Evolutionary conservation across 306 rosid genomes (phyloP).

Genomic region (Hylodesmum podocarpum): DNA sequence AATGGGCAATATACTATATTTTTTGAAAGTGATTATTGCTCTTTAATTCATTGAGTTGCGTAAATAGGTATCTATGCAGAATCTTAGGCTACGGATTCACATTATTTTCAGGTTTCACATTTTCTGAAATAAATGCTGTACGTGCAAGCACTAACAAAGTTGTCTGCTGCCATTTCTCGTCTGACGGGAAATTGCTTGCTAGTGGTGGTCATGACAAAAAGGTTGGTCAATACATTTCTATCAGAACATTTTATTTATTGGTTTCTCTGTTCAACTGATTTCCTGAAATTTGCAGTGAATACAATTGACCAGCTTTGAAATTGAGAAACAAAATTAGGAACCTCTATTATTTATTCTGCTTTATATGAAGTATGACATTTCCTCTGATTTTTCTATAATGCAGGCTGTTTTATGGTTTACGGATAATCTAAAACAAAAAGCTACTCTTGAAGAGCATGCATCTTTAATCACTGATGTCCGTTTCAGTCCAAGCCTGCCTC

Average conservation of each 20-base stretch:
- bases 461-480: constrained; percentile 90
- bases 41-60: not conserved
- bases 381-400: constrained; percentile 21
- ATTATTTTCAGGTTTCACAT: constrained; percentile 71
- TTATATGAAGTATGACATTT: constrained; percentile 20
- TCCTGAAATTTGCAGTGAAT: constrained; percentile 10
- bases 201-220: constrained; percentile 99
- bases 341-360: constrained; percentile 1
- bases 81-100: constrained; percentile 32
- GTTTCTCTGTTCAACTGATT: constrained; percentile 12
- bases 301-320: not conserved
- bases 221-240: constrained; percentile 42
- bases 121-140: constrained; percentile 60
- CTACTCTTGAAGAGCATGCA: constrained; percentile 79
- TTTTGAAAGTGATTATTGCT: not conserved
- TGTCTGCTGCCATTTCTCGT: constrained; percentile 83
- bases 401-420: constrained; percentile 96
- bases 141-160: constrained; percentile 84
- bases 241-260: not conserved
- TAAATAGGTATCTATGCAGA: not conserved
- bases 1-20: not conserved
- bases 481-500: constrained; percentile 93
- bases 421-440: constrained; percentile 72
- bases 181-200: constrained; percentile 95
- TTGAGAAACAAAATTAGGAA: not conserved